Conservation (phyloP, 148 eudicot species). For the Chenopodium quinoa region DNA sequence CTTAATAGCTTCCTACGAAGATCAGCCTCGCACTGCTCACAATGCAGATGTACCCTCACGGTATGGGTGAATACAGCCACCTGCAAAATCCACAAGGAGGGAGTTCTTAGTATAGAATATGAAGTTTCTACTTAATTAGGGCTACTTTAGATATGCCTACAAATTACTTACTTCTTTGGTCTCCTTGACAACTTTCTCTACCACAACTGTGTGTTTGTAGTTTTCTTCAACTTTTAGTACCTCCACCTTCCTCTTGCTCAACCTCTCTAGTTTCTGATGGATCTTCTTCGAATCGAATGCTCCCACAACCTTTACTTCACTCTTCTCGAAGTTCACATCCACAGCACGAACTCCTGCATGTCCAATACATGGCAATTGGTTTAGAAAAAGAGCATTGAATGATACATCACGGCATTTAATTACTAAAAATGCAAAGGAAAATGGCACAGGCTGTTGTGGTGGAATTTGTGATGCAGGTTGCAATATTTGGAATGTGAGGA, state of each 20-base stretch:
- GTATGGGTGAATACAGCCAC: conserved; percentile 30
- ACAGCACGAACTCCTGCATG: conserved; percentile 56
- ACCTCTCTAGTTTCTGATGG: conserved; percentile 47
- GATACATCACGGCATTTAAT: background rate
- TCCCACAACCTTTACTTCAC: conserved; percentile 59
- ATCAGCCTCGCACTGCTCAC: conserved; percentile 59
- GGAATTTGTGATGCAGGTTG: background rate
- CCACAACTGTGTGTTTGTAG: conserved; percentile 40
- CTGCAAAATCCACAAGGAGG: conserved; percentile 25
- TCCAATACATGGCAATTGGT: background rate
- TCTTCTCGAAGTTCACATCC: conserved; percentile 49
- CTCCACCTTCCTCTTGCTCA: conserved; percentile 61
- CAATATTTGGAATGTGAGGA: background rate
- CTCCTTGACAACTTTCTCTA: conserved; percentile 42
- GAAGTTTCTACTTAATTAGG: background rate
- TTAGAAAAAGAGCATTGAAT: background rate
- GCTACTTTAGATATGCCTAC: background rate
- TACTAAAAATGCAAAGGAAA: background rate
- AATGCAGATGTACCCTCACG: conserved; percentile 57
- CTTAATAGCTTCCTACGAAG: conserved; percentile 43
- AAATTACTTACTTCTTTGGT: conserved; percentile 35
- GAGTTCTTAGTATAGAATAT: background rate
- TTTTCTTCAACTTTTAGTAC: conserved; percentile 40
- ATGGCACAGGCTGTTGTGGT: background rate
- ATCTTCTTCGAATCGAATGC: conserved; percentile 62